Evolutionary conservation across 129 eudicot genomes (phyloP).

Genomic region (Solidago caesia): DNA sequence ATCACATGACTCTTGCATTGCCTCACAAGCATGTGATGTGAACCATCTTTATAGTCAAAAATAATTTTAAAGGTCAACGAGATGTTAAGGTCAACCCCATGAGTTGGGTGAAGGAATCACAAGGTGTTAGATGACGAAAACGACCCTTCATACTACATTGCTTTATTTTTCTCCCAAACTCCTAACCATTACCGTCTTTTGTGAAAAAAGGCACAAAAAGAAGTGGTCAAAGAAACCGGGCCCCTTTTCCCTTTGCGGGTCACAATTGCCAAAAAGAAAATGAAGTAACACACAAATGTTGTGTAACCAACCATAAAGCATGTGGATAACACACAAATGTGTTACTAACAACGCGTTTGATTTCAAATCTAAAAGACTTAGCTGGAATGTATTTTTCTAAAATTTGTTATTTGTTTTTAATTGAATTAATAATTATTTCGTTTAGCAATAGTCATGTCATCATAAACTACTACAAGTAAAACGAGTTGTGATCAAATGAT

Average conservation of each 20-base stretch:
- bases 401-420: too few species aligned
- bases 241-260: constrained; percentile 10
- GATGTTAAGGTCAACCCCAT: constrained; percentile 31
- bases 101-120: constrained; percentile 20
- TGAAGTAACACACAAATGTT: neutral
- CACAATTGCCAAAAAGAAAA: neutral
- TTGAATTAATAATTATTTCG: too few species aligned
- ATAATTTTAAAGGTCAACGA: constrained; percentile 26
- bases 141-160: constrained; percentile 13
- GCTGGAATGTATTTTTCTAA: too few species aligned
- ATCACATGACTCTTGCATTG: constrained; percentile 35
- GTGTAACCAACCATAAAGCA: neutral
- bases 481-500: too few species aligned
- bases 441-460: too few species aligned
- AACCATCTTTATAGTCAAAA: constrained; percentile 16
- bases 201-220: constrained; percentile 12
- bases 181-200: neutral
- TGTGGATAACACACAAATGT: neutral
- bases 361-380: too few species aligned
- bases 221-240: constrained; percentile 19
- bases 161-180: neutral
- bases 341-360: too few species aligned
- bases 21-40: constrained; percentile 25
- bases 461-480: too few species aligned
- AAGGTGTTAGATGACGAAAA: constrained; percentile 34